These are phyloP conservation scores for Thelephora ganbajun DNA, from an alignment of 768 basidiomycete species.

Conservation along the genomic window DNA sequence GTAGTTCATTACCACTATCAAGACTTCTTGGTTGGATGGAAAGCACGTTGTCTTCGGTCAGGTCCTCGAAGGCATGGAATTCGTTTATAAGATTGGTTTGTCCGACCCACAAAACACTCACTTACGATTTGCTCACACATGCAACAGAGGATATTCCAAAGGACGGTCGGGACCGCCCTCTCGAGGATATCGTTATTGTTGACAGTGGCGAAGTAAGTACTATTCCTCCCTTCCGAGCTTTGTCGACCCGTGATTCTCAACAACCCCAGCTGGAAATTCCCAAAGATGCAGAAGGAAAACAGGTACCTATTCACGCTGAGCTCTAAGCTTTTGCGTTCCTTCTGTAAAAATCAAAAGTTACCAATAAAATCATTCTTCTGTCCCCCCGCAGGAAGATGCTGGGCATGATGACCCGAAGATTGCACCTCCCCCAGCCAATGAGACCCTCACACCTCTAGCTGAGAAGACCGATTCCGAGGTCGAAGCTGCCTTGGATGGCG, in stretches of 20 bases:
- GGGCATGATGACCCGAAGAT: neutral
- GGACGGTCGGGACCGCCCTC: conserved; percentile 56
- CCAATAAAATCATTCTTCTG: conserved; percentile 16
- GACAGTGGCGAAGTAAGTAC: conserved; percentile 74
- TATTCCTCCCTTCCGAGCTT: neutral
- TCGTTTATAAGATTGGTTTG: conserved; percentile 64
- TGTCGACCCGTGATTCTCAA: conserved; percentile 2
- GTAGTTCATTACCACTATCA: conserved; percentile 85
- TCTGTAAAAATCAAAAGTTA: conserved; percentile 11
- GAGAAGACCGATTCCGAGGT: neutral
- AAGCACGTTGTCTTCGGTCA: conserved; percentile 92
- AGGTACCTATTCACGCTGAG: conserved; percentile 93
- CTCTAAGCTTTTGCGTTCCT: conserved; percentile 40
- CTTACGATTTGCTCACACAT: conserved; percentile 6
- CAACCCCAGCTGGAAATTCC: conserved; percentile 41
- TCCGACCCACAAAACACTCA: neutral
- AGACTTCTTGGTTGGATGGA: conserved; percentile 84
- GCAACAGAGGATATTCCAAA: conserved; percentile 64
- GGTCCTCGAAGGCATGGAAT: conserved; percentile 85
- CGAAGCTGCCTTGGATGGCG: neutral
- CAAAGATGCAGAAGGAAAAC: conserved; percentile 52
- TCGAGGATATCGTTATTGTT: conserved; percentile 63
- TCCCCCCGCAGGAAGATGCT: conserved; percentile 5
- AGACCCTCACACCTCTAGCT: neutral
- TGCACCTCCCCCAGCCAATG: conserved; percentile 8